These are phyloP conservation scores for Akanthomyces lecanii DNA, from an alignment of 2,329 filamentous ascomycete species.

Conservation along the genomic window DNA sequence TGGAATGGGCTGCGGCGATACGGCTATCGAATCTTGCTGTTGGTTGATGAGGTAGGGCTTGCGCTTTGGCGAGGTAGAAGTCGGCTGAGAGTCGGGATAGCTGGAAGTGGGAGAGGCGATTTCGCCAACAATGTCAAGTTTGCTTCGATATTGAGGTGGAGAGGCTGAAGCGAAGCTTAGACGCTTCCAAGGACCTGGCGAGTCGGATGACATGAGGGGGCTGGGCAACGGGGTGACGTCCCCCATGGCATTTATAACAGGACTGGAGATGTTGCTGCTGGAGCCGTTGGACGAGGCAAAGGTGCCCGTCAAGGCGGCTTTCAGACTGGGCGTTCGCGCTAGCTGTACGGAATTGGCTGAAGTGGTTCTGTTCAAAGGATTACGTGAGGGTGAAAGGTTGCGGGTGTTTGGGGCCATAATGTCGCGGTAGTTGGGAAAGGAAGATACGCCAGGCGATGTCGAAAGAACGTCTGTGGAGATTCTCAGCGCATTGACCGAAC, in stretches of 20 bases:
- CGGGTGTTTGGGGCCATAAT: not conserved
- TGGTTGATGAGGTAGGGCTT: constrained; percentile 46
- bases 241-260: constrained; percentile 69
- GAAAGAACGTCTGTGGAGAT: constrained; percentile 12
- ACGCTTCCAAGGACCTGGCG: constrained; percentile 62
- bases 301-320: constrained; percentile 48
- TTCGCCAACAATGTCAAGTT: constrained; percentile 26
- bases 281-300: constrained; percentile 52
- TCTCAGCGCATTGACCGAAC: constrained; percentile 9
- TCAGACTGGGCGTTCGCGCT: constrained; percentile 58
- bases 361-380: constrained; percentile 27
- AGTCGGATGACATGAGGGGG: constrained; percentile 62
- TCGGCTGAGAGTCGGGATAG: constrained; percentile 26
- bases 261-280: constrained; percentile 67
- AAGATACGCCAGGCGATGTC: not conserved
- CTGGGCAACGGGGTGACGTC: constrained; percentile 77
- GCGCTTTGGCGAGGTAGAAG: constrained; percentile 46
- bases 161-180: constrained; percentile 46
- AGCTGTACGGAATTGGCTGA: constrained; percentile 41
- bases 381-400: constrained; percentile 23
- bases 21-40: not conserved
- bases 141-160: constrained; percentile 26
- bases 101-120: constrained; percentile 33
- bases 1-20: not conserved
- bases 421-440: constrained; percentile 13